Evolutionary conservation across 73 alveolate species (phyloP).

Genomic region (Effrenium voratum): DNA sequence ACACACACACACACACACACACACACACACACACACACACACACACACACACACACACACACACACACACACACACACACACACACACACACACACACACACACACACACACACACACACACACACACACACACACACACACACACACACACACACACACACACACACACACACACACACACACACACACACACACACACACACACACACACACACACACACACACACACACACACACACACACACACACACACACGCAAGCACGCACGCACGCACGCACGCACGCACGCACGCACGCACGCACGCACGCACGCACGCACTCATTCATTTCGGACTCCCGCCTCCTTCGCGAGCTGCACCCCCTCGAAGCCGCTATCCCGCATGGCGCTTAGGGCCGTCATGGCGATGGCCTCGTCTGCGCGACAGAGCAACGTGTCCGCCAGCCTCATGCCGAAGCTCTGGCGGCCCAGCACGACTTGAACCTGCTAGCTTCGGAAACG

Average conservation of each 20-base stretch:
- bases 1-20: neutral
- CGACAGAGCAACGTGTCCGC: too few species aligned
- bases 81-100: neutral
- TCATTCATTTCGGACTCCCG: too few species aligned
- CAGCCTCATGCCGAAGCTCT: too few species aligned
- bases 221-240: conserved; percentile 14
- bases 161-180: neutral
- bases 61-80: neutral
- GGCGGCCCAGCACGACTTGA: too few species aligned
- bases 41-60: conserved; percentile 4
- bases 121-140: neutral
- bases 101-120: neutral
- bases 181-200: conserved; percentile 4
- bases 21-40: neutral
- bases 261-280: neutral
- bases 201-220: neutral
- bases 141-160: neutral
- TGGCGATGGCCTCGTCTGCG: too few species aligned
- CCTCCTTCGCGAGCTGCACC: too few species aligned
- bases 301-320: too few species aligned
- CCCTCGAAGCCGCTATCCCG: too few species aligned
- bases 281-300: too few species aligned
- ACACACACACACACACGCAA: neutral
- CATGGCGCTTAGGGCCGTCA: too few species aligned
- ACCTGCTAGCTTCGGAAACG: too few species aligned